Evolutionary conservation across 2,329 filamentous ascomycete genomes (phyloP).

Genomic region (Verticillium longisporum): DNA sequence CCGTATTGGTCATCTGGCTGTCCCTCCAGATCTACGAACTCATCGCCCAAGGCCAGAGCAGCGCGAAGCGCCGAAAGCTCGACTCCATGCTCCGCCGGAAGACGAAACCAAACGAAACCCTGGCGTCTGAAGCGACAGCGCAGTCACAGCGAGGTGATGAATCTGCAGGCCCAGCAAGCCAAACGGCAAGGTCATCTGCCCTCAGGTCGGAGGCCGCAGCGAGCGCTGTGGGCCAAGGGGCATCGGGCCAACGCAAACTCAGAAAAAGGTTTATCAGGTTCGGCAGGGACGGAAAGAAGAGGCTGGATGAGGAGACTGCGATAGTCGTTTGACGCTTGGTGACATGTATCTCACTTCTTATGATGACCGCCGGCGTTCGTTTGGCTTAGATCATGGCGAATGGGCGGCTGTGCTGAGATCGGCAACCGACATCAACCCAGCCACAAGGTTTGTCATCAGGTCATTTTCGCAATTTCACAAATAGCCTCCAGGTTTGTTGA

Average conservation of each 20-base stretch:
- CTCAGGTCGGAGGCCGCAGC: neutral
- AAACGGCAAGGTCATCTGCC: neutral
- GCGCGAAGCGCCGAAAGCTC: neutral
- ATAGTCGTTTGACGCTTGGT: neutral
- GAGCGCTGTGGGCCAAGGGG: neutral
- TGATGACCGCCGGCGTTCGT: too few species aligned
- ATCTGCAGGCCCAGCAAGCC: neutral
- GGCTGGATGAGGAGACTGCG: neutral
- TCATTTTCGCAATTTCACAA: too few species aligned
- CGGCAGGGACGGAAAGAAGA: neutral
- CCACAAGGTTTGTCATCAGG: too few species aligned
- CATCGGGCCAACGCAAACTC: neutral
- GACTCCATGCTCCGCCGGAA: neutral
- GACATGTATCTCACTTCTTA: too few species aligned
- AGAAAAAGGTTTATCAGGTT: neutral
- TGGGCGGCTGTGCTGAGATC: too few species aligned
- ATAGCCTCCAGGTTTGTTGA: too few species aligned
- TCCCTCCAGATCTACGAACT: slow-evolving; percentile 10
- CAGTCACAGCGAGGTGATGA: neutral
- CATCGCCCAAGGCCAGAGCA: slow-evolving; percentile 1
- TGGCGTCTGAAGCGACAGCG: neutral
- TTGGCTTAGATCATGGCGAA: too few species aligned
- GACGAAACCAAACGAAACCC: neutral
- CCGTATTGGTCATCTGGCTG: slow-evolving; percentile 7
- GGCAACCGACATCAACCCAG: too few species aligned